Evolutionary conservation across 2,329 filamentous ascomycete species (phyloP), one percentile per base, ranked within the genome.

Genomic region (Monosporascus sp.): DNA sequence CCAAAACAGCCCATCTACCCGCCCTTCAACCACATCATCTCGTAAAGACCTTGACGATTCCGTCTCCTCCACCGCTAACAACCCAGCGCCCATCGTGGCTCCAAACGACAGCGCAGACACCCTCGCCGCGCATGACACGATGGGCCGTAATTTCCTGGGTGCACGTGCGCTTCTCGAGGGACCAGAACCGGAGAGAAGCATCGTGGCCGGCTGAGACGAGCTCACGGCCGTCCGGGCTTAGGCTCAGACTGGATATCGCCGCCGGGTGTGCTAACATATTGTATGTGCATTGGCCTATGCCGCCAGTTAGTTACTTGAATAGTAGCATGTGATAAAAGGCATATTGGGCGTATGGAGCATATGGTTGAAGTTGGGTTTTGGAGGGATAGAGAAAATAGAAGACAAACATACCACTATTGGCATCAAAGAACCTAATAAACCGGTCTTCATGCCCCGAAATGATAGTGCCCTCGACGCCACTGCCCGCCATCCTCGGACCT

Each of bases 391-490:
- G 26, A 22, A 19, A 17, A 24, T 22, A 19, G 14, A 22, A 31
- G 20, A 27, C 11, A 36, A 43, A 83, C 90, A 73, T 87, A 97
- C 94, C 94, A 74, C 91, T 96, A 69, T 99, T 97, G 58, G 94
- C 94, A 77, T 99, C 94, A 70, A 96, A 99, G 79, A 99, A 96
- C 61, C 93, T 83, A 63, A 99, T 91, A 66, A 91, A 97, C 63
- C 90, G 86, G 74, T 99, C 94, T 76, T 99, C 94, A 68, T 99
- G 93, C 59, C 94, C 94, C 57, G 90, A 95, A 60, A 99, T 97
- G 54, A 99, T 89, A 22, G 95, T 90, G 14, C 94, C 94, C 71
- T 97, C 92, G 1, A 96, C 86, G 36, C 88, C 88, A 53, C 87
- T 90, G 50, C 86, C 88, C 7, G 86, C 86, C 1, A 77, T 76